Percentiles rank a stretch among this genome's conserved stretches.
phyloP scores from a whole-genome alignment of 306 rosid genomes.

The Chamaecrista fasciculata region DNA sequence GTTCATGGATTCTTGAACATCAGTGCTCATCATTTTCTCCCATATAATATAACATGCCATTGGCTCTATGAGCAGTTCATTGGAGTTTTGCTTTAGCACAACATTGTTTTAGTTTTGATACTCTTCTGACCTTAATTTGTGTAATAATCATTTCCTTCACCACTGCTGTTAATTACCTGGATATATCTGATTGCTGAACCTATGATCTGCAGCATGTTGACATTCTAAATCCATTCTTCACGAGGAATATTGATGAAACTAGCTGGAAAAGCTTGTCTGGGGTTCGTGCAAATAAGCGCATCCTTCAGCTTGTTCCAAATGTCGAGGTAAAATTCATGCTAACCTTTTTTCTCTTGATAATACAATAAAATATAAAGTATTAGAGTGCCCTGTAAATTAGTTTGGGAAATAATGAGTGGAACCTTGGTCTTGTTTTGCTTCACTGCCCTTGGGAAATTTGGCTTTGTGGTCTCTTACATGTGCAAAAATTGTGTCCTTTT shows the following conservation, averaged over 20 bases:
- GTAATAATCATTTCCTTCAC: constrained; percentile 14
- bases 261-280: constrained; percentile 62
- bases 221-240: constrained; percentile 43
- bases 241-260: constrained; percentile 39
- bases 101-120: neutral
- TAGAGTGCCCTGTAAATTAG: neutral
- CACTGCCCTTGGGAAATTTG: constrained; percentile 15
- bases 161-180: neutral
- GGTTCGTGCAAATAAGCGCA: constrained; percentile 43
- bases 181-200: neutral
- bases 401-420: neutral
- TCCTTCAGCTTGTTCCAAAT: constrained; percentile 46
- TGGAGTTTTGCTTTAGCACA: neutral
- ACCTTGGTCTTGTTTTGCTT: constrained; percentile 15
- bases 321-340: constrained; percentile 38
- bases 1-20: constrained; percentile 6
- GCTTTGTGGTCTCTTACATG: constrained; percentile 15
- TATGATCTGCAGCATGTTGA: constrained; percentile 38
- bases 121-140: constrained; percentile 5
- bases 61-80: neutral
- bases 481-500: constrained; percentile 23
- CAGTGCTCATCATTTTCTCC: constrained; percentile 1
- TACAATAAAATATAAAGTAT: neutral
- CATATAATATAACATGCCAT: constrained; percentile 24
- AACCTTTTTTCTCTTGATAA: neutral